Conservation (phyloP, 179 eudicot species). For the Spergularia azorica region DNA sequence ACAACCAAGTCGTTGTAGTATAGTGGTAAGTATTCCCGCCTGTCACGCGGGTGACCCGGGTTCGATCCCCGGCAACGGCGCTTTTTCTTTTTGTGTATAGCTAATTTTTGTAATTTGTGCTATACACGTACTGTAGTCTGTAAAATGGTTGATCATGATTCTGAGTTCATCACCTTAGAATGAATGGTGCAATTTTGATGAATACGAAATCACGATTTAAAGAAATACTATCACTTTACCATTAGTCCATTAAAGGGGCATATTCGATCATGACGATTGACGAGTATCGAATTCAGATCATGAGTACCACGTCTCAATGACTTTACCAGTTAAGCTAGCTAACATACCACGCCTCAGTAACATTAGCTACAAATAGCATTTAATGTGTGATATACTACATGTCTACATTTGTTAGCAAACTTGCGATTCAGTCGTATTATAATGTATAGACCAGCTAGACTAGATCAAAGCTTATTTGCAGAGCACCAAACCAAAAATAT, state of each 20-base stretch:
- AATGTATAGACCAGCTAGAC: neutral
- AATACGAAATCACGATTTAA: no score
- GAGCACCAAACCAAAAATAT: slow-evolving; percentile 15
- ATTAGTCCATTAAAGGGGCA: no score
- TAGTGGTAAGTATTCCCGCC: slow-evolving; percentile 99
- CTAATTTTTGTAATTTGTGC: neutral
- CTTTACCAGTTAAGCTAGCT: no score
- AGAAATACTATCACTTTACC: no score
- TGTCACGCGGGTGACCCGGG: slow-evolving; percentile 99
- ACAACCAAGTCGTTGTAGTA: slow-evolving; percentile 77
- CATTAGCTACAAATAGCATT: no score
- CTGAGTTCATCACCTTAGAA: no score
- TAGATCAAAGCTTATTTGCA: slow-evolving; percentile 14
- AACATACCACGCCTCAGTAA: no score
- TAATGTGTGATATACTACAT: no score
- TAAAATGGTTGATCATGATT: neutral
- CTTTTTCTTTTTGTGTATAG: neutral
- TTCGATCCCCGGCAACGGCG: slow-evolving; percentile 87
- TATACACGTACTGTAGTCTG: neutral
- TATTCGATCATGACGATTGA: no score
- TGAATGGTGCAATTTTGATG: no score
- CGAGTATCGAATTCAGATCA: no score
- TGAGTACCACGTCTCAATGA: no score
- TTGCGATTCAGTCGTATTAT: neutral
- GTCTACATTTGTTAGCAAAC: neutral